phyloP scores from a whole-genome alignment of 176 grass and related monocot species.

The Rhynchospora breviuscula region DNA sequence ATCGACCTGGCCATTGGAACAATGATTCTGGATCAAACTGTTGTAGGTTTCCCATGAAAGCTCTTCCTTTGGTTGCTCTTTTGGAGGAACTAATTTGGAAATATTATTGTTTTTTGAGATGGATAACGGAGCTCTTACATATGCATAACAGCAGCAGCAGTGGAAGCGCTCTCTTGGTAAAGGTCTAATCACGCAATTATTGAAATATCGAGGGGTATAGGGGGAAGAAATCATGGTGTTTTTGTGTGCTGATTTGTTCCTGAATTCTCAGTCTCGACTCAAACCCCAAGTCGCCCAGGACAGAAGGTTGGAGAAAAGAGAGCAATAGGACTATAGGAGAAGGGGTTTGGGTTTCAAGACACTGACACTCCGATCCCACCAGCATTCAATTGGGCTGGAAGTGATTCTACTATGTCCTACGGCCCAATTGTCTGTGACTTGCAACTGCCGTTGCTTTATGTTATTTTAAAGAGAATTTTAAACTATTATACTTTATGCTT shows the following conservation, averaged over 20 bases:
- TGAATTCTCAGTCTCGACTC: neutral
- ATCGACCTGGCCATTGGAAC: slow-evolving; percentile 28
- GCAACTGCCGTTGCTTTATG: too few relatives aligned
- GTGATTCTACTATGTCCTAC: neutral
- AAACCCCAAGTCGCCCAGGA: neutral
- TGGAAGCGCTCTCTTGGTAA: neutral
- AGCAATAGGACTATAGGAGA: too few relatives aligned
- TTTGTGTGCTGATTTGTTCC: neutral
- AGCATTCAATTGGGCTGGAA: neutral
- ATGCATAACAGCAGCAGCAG: neutral
- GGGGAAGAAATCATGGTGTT: slow-evolving; percentile 15
- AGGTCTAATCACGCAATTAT: neutral
- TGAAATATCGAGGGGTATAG: slow-evolving; percentile 12
- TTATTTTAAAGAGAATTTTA: too few relatives aligned
- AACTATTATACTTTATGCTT: too few relatives aligned
- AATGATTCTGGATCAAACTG: slow-evolving; percentile 39
- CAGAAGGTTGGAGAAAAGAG: neutral
- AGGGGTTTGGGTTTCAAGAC: neutral
- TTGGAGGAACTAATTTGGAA: neutral
- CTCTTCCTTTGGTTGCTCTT: slow-evolving; percentile 35
- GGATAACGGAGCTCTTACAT: neutral
- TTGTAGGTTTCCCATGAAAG: slow-evolving; percentile 63
- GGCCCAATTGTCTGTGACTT: too few relatives aligned
- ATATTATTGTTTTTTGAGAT: neutral
- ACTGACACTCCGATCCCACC: neutral